Percentiles rank a stretch among this genome's conserved stretches.
These are phyloP conservation scores for Grammothele lineata DNA, from an alignment of 768 basidiomycete genomes.

Conservation along the genomic window DNA sequence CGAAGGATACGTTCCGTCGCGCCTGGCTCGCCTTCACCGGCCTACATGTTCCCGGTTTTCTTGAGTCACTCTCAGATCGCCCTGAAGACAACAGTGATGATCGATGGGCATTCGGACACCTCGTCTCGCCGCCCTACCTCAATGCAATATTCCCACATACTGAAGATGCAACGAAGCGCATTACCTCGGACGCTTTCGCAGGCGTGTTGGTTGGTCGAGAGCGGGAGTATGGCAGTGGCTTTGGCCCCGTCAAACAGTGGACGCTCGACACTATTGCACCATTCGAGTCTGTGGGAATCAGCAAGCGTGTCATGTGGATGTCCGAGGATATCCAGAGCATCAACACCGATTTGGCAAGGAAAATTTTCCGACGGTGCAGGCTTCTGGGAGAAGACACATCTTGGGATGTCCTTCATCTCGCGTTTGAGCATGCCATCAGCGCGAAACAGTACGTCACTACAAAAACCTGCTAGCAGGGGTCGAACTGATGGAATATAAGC, in stretches of 20 bases:
- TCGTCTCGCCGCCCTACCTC: slow-evolving; percentile 43
- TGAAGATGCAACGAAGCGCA: slow-evolving; percentile 19
- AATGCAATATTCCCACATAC: slow-evolving; percentile 49
- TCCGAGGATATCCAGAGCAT: slow-evolving; percentile 46
- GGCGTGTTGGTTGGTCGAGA: slow-evolving; percentile 68
- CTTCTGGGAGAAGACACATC: slow-evolving; percentile 41
- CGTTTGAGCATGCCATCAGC: slow-evolving; percentile 61
- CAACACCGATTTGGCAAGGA: slow-evolving; percentile 46
- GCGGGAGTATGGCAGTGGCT: slow-evolving; percentile 52
- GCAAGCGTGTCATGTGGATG: slow-evolving; percentile 38
- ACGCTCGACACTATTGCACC: slow-evolving; percentile 46
- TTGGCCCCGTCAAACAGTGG: slow-evolving; percentile 72
- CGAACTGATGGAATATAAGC: slow-evolving; percentile 32
- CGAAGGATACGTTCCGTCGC: slow-evolving; percentile 56
- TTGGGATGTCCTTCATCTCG: slow-evolving; percentile 64
- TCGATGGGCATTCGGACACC: slow-evolving; percentile 53
- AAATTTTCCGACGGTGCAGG: slow-evolving; percentile 56
- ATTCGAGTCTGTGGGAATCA: slow-evolving; percentile 44
- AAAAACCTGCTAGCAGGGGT: neutral
- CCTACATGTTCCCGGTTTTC: slow-evolving; percentile 67
- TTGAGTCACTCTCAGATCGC: slow-evolving; percentile 32
- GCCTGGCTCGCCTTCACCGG: slow-evolving; percentile 71
- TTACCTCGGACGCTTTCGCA: slow-evolving; percentile 57
- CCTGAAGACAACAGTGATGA: slow-evolving; percentile 52
- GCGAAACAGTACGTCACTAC: slow-evolving; percentile 47